Base-by-base conservation (phyloP, 768 basidiomycete species). In the Amanita pseudoporphyria region DNA sequence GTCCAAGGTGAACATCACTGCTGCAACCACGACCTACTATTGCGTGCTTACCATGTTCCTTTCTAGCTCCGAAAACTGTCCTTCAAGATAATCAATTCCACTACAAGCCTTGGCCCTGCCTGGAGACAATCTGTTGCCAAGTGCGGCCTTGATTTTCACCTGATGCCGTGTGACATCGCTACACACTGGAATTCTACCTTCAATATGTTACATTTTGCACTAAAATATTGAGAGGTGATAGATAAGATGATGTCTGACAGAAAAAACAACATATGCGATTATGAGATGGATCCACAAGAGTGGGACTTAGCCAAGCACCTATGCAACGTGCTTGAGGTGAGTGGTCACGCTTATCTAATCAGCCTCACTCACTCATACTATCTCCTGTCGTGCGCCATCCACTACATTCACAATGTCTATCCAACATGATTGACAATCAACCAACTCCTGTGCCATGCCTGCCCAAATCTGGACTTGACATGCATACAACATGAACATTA, bases 111-210 rank as follows among this genome's bases (percentile, higher is more conserved):
- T 30, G 28, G 26, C 43, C 43, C 43, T 45, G 43, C 43, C 28
- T 45, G 43, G 43, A 28, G 28, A 30, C 26, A 45, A 45, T 28
- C 43, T 33, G 43, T 45, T 24, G 28, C 26, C 28, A 45, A 45
- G 22, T 45, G 43, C 28, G 43, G 43, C 22, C 43, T 45, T 45
- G 32, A 30, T 28, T 28, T 30, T 14, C 26, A 24, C 26, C 28
- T 45, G 43, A 65, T 72, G 54, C 70, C 70, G 1, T 57, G 63
- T 2, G 65, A 75, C 51, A 64, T 73, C 1, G 22, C 51, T 3
- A 71, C 70, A 0, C 52, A 60, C 0, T 72, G 69, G 71, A n/a
- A n/a, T n/a, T n/a, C n/a, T n/a, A n/a, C n/a, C n/a, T n/a, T n/a
- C n/a, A n/a, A n/a, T n/a, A n/a, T 73, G 68, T 51, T 71, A 1